Percentiles rank a stretch among this genome's conserved stretches.
Conservation (phyloP, 2,329 filamentous ascomycete genomes). For the Aspergillus luchuensis region DNA sequence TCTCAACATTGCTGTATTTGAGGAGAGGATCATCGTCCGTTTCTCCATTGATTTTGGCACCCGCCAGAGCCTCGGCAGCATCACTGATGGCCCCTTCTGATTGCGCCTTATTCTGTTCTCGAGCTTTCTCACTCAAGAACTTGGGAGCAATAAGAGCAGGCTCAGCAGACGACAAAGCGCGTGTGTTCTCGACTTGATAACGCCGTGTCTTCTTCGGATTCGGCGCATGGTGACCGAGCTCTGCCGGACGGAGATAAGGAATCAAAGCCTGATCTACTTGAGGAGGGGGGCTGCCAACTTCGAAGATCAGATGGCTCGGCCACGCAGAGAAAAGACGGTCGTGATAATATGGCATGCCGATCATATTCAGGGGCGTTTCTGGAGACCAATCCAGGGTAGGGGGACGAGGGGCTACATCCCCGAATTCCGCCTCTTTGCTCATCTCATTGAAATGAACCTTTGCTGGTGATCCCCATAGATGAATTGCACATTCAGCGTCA, state of each 20-base stretch:
- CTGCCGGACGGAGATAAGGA: constrained; percentile 67
- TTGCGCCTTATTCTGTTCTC: constrained; percentile 56
- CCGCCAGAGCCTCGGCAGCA: constrained; percentile 65
- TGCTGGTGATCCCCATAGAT: constrained; percentile 83
- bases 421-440: constrained; percentile 74
- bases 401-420: constrained; percentile 66
- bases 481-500: constrained; percentile 75
- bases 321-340: constrained; percentile 85
- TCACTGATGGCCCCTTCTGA: constrained; percentile 53
- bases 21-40: constrained; percentile 79
- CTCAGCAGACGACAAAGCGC: constrained; percentile 61
- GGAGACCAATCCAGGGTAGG: constrained; percentile 68
- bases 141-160: constrained; percentile 74
- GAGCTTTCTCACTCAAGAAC: constrained; percentile 90
- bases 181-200: constrained; percentile 81
- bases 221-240: constrained; percentile 76
- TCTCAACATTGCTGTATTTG: constrained; percentile 92
- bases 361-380: constrained; percentile 77
- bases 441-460: constrained; percentile 88
- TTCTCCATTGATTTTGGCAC: constrained; percentile 68
- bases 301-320: constrained; percentile 80
- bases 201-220: constrained; percentile 73
- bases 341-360: constrained; percentile 93
- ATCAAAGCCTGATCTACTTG: constrained; percentile 73
- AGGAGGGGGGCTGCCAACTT: constrained; percentile 78